Evolutionary conservation across 306 rosid genomes (phyloP).

Genomic region (Pyrus bretschneideri): DNA sequence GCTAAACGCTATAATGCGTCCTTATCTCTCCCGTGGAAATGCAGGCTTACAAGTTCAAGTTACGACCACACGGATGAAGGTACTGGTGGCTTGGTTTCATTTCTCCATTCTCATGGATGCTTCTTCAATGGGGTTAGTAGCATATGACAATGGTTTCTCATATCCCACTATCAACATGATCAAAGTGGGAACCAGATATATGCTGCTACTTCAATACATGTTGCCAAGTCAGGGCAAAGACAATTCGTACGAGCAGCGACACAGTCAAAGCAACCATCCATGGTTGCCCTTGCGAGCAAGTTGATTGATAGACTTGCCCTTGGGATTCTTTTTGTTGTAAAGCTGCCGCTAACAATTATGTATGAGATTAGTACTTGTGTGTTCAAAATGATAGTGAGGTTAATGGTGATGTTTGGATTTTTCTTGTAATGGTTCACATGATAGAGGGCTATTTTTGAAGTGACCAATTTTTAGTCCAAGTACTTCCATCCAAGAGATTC

Average conservation of each 20-base stretch:
- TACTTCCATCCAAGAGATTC: neutral
- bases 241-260: neutral
- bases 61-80: slow-evolving; percentile 29
- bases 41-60: slow-evolving; percentile 68
- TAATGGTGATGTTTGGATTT: neutral
- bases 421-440: neutral
- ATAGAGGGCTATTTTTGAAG: neutral
- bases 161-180: neutral
- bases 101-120: neutral
- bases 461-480: neutral
- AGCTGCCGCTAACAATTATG: slow-evolving; percentile 16
- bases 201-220: neutral
- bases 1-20: neutral
- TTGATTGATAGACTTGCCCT: neutral
- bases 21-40: slow-evolving; percentile 73
- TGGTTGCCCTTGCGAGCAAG: slow-evolving; percentile 17
- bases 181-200: neutral
- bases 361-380: slow-evolving; percentile 3
- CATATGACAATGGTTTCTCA: neutral
- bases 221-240: slow-evolving; percentile 14
- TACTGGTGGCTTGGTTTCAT: neutral
- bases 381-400: neutral
- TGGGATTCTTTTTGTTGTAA: slow-evolving; percentile 15
- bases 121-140: neutral
- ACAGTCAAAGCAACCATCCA: slow-evolving; percentile 6